Evolutionary conservation across 176 grass and related monocot genomes (phyloP).

Genomic region (Bothriochloa decipiens): DNA sequence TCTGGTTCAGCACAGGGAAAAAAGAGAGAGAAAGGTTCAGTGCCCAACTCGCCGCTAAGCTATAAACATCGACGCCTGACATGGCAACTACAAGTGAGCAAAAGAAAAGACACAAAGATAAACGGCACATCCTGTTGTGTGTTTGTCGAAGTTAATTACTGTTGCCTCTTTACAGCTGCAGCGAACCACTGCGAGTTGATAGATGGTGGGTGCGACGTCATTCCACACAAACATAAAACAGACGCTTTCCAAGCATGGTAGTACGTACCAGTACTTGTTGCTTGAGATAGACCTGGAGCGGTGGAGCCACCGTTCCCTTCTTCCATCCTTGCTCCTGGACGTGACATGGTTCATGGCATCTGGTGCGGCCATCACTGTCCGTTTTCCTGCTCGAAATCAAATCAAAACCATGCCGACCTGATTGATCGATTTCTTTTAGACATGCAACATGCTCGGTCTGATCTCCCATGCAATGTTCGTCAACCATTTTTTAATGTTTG

Average conservation of each 20-base stretch:
- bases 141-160: background rate
- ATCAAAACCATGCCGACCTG: background rate
- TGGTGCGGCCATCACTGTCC: background rate
- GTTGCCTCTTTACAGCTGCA: constrained; percentile 41
- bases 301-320: background rate
- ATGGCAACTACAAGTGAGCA: background rate
- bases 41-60: background rate
- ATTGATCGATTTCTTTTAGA: background rate
- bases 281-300: background rate
- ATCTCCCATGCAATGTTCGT: background rate
- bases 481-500: background rate
- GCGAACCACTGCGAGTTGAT: background rate
- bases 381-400: background rate
- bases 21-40: too few relatives aligned
- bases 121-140: background rate
- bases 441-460: background rate
- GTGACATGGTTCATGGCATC: constrained; percentile 20
- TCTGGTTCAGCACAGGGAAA: background rate
- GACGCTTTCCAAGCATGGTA: constrained; percentile 25
- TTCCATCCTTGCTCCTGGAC: background rate
- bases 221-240: background rate
- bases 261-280: background rate
- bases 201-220: constrained; percentile 49
- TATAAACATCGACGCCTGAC: background rate
- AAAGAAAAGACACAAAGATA: background rate